Evolutionary conservation across 169 alveolate genomes (phyloP).

Genomic region (Hammondia hammondi): DNA sequence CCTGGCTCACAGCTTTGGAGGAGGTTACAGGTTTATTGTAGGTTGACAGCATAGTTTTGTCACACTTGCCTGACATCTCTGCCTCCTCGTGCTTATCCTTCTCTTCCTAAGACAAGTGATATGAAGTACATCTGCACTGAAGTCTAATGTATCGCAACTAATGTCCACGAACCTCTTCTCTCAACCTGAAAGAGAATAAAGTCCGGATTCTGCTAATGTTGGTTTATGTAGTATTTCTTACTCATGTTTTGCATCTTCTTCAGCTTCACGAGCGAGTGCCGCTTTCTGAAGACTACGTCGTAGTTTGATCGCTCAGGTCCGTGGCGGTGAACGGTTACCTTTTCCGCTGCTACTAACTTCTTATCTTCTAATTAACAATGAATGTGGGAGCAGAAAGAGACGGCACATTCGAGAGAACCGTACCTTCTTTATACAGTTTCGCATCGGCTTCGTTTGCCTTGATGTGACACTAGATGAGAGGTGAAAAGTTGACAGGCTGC

Average conservation of each 20-base stretch:
- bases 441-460: constrained; percentile 15
- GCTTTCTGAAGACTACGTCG: neutral
- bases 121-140: neutral
- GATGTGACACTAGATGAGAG: neutral
- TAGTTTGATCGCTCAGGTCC: neutral
- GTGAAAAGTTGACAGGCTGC: neutral
- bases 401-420: neutral
- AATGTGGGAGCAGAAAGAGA: too few relatives aligned
- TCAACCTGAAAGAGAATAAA: neutral
- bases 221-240: neutral
- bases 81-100: constrained; percentile 43
- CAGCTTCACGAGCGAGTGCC: constrained; percentile 22
- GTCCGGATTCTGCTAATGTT: neutral
- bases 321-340: constrained; percentile 1
- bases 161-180: constrained; percentile 9
- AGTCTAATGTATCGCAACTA: too few relatives aligned
- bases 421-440: neutral
- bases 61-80: constrained; percentile 19
- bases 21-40: neutral
- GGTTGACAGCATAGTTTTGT: neutral
- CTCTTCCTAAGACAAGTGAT: neutral
- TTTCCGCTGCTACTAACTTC: constrained; percentile 9
- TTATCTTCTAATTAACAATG: neutral
- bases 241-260: constrained; percentile 37
- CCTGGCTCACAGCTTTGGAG: neutral